Conservation (phyloP, 2,329 filamentous ascomycete species). For the Colletotrichum godetiae region DNA sequence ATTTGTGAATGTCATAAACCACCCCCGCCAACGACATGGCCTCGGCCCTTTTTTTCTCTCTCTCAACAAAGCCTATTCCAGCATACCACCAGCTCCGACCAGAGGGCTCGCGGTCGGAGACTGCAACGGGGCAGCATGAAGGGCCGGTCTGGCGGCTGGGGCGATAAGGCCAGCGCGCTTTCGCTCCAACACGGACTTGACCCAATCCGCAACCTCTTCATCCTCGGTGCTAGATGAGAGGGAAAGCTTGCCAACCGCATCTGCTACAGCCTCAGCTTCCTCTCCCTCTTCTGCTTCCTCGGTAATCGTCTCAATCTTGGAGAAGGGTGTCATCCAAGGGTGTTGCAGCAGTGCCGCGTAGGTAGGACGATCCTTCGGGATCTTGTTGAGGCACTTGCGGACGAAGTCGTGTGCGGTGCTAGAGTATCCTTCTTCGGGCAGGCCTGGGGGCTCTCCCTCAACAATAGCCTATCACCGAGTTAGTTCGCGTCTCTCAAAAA, state of each 20-base stretch:
- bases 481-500: slow-evolving; percentile 30
- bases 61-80: not conserved
- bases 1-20: slow-evolving; percentile 16
- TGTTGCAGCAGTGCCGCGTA: slow-evolving; percentile 92
- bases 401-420: slow-evolving; percentile 88
- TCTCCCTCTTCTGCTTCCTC: slow-evolving; percentile 76
- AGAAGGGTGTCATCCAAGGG: slow-evolving; percentile 83
- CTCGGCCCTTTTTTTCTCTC: not conserved
- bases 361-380: slow-evolving; percentile 90
- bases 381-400: slow-evolving; percentile 89
- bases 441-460: slow-evolving; percentile 91
- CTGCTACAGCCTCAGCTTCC: slow-evolving; percentile 54
- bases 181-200: slow-evolving; percentile 75
- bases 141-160: slow-evolving; percentile 75
- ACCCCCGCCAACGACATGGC: slow-evolving; percentile 32
- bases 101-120: slow-evolving; percentile 62
- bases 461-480: slow-evolving; percentile 82
- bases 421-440: slow-evolving; percentile 84
- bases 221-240: slow-evolving; percentile 67
- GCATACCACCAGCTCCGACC: not conserved
- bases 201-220: slow-evolving; percentile 88
- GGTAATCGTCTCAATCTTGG: slow-evolving; percentile 79
- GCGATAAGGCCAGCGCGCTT: slow-evolving; percentile 67
- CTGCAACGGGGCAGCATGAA: slow-evolving; percentile 90
- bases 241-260: slow-evolving; percentile 57